Evolutionary conservation across 208 protist species (phyloP).

Genomic region (Wallacemonas sp.): DNA sequence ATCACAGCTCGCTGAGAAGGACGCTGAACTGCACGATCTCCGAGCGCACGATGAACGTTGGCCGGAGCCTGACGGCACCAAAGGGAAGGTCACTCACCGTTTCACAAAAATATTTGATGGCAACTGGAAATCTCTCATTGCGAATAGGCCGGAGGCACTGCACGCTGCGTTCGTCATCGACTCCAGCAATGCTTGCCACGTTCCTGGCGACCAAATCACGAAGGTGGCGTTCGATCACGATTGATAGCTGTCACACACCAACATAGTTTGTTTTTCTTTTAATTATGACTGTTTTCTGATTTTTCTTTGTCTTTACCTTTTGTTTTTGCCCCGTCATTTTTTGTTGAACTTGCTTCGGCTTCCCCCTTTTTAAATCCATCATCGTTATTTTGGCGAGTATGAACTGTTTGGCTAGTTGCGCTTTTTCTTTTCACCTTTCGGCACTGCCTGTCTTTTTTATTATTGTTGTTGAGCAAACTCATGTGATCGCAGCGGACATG

Average conservation of each 20-base stretch:
- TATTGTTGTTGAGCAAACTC: conserved; percentile 2
- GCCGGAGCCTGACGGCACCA: conserved; percentile 30
- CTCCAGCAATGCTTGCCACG: conserved; percentile 63
- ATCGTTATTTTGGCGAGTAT: background rate
- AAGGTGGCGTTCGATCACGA: conserved; percentile 45
- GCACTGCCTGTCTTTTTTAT: conserved; percentile 8
- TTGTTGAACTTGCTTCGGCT: too few relatives aligned
- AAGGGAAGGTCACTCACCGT: conserved; percentile 41
- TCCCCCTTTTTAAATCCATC: too few relatives aligned
- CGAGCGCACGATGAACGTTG: conserved; percentile 32
- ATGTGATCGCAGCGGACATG: too few relatives aligned
- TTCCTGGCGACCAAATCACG: conserved; percentile 54
- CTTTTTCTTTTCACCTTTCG: conserved; percentile 5
- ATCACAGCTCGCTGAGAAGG: conserved; percentile 24
- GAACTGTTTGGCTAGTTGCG: background rate
- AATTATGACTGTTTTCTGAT: background rate
- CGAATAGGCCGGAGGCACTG: conserved; percentile 53
- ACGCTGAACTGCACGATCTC: conserved; percentile 36
- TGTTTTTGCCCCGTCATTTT: background rate
- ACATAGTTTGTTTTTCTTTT: background rate
- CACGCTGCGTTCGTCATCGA: conserved; percentile 63
- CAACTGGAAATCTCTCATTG: conserved; percentile 51
- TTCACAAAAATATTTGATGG: conserved; percentile 67
- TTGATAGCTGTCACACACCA: background rate
- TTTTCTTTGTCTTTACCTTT: conserved; percentile 3